Evolutionary conservation across 1,139 yeast genomes (phyloP).

Genomic region (Kodamaea anthophila): DNA sequence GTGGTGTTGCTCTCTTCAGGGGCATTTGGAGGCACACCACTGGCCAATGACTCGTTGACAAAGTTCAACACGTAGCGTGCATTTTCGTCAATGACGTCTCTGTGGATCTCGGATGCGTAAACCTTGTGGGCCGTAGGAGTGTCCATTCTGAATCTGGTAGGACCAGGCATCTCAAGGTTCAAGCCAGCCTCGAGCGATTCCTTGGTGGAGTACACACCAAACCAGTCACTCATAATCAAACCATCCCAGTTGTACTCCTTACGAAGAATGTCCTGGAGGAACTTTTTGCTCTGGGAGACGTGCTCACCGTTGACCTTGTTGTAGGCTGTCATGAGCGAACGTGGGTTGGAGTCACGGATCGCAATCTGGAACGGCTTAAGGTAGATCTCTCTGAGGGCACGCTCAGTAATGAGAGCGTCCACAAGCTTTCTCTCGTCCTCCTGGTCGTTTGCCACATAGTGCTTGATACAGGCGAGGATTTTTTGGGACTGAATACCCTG

Average conservation of each 20-base stretch:
- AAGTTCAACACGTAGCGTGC: constrained; percentile 13
- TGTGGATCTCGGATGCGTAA: constrained; percentile 20
- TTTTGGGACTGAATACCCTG: constrained; percentile 50
- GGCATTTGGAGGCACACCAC: constrained; percentile 13
- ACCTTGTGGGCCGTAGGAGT: constrained; percentile 35
- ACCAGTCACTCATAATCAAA: constrained; percentile 58
- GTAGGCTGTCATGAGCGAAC: constrained; percentile 53
- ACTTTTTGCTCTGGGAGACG: constrained; percentile 39
- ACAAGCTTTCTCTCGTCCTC: constrained; percentile 50
- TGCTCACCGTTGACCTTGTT: constrained; percentile 56
- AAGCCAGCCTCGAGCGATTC: constrained; percentile 49
- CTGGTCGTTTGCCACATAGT: constrained; percentile 55
- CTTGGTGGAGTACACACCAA: constrained; percentile 47
- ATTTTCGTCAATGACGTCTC: constrained; percentile 14
- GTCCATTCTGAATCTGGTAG: constrained; percentile 40
- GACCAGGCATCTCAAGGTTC: constrained; percentile 63
- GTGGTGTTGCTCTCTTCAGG: constrained; percentile 11
- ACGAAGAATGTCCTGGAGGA: constrained; percentile 42
- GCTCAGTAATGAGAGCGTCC: constrained; percentile 44
- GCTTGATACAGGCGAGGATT: constrained; percentile 54
- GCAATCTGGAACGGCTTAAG: constrained; percentile 59
- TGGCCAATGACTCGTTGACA: constrained; percentile 12
- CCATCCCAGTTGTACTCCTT: constrained; percentile 56
- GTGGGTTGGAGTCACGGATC: constrained; percentile 43
- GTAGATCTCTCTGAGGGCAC: constrained; percentile 58